Conservation (phyloP, 805 yeast genomes). For the Cyberlindnera samutprakarnensis region DNA sequence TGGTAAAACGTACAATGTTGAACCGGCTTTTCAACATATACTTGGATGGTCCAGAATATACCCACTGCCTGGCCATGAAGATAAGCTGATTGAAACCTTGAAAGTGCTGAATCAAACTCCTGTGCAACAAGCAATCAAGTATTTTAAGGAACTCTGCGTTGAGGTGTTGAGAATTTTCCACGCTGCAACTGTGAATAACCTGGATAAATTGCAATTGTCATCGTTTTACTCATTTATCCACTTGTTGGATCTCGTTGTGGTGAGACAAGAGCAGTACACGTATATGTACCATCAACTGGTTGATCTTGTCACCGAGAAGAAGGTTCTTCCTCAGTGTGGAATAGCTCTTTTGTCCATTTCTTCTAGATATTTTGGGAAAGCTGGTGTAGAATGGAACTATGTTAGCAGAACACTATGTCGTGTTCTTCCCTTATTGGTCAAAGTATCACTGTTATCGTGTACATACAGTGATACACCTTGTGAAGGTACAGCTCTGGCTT, state of each 20-base stretch:
- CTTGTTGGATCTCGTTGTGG: slow-evolving; percentile 53
- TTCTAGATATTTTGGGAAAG: slow-evolving; percentile 39
- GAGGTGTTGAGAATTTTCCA: slow-evolving; percentile 30
- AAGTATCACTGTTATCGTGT: slow-evolving; percentile 29
- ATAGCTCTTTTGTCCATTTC: slow-evolving; percentile 38
- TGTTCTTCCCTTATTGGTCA: slow-evolving; percentile 43
- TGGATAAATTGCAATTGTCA: slow-evolving; percentile 24
- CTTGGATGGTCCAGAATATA: slow-evolving; percentile 42
- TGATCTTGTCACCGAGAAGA: slow-evolving; percentile 19
- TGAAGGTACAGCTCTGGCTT: slow-evolving; percentile 20
- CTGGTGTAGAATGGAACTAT: slow-evolving; percentile 51
- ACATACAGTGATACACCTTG: slow-evolving; percentile 15
- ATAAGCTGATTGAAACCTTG: slow-evolving; percentile 40
- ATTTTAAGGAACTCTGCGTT: slow-evolving; percentile 50
- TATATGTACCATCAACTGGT: slow-evolving; percentile 48
- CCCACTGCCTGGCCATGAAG: slow-evolving; percentile 31
- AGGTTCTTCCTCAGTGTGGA: slow-evolving; percentile 43
- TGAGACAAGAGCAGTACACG: slow-evolving; percentile 57
- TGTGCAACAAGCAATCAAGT: slow-evolving; percentile 44
- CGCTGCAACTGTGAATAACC: slow-evolving; percentile 15
- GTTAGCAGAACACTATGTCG: slow-evolving; percentile 60
- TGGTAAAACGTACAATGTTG: slow-evolving; percentile 61
- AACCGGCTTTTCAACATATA: slow-evolving; percentile 44
- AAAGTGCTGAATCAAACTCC: slow-evolving; percentile 46
- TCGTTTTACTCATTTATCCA: slow-evolving; percentile 53